Evolutionary conservation across 768 basidiomycete genomes (phyloP), one percentile per base, ranked within the genome.

Genomic region (Scleroderma citrinum): DNA sequence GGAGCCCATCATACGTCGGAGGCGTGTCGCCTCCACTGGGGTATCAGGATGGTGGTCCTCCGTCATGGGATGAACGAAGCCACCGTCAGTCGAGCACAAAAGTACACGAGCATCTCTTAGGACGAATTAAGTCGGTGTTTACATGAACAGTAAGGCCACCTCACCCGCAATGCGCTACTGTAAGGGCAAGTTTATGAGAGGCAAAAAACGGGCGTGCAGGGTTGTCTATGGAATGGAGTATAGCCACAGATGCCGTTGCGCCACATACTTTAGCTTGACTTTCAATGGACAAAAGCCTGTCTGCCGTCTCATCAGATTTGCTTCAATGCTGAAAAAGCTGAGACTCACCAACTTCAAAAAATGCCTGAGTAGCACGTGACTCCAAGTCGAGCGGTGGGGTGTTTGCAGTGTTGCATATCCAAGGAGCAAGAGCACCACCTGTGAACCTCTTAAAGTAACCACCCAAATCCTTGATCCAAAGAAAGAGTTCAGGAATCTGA

Each of bases 41-140:
- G 90, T 78, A 58, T 98, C 95, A n/a, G 92, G 87, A 63, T 97
- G 95, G 62, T 99, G 96, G 24, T 81, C 85, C 69, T 97, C 92
- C 0, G 96, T 96, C 79, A 98, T 87, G 2, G 90, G 79, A 40
- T 77, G 70, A n/a, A 84, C 89, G 39, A 74, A 69, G 1, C 92
- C 93, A 26, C 77, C 80, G 17, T 83, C 69, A 0, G 83, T 82
- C 6, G 85, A 76, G 50, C 90, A 90, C 35, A 99, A 69, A 12
- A 98, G 65, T 5, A 93, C 89, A 32, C 92, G 81, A 2, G 94
- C 95, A 66, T 97, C 94, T 5, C 93, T 94, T 56, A 37, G 26
- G 19, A 30, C 6, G 52, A 47, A 20, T 56, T 59, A 32, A 58
- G 30, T 13, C 4, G 43, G 7, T 56, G 19, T 42, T 47, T 36